Evolutionary conservation across 1,284 basidiomycete species (phyloP).

Genomic region (Sanghuangporus baumii): DNA sequence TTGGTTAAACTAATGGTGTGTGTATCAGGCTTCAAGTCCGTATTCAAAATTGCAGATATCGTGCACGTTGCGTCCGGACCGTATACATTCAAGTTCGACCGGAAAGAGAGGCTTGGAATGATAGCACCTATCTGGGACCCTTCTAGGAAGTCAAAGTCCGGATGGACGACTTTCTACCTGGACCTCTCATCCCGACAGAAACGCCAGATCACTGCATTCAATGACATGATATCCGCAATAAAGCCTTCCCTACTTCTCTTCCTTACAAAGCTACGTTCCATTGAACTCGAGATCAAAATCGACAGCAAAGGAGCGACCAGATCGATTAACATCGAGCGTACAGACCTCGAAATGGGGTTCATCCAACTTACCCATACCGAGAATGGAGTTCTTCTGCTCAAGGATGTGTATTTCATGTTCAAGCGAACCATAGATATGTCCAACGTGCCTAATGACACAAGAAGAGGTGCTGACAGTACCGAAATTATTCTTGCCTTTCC

Average conservation of each 20-base stretch:
- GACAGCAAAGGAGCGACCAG: neutral
- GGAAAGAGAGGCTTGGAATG: slow-evolving; percentile 21
- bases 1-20: neutral
- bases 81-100: slow-evolving; percentile 23
- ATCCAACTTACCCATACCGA: neutral
- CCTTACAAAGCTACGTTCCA: slow-evolving; percentile 20
- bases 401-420: neutral
- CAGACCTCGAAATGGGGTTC: neutral
- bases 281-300: slow-evolving; percentile 11
- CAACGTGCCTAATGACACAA: slow-evolving; percentile 10
- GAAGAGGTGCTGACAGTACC: slow-evolving; percentile 17
- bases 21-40: slow-evolving; percentile 24
- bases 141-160: neutral
- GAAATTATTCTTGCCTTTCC: slow-evolving; percentile 25
- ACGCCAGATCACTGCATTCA: neutral
- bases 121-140: slow-evolving; percentile 22
- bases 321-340: neutral
- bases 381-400: neutral
- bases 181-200: slow-evolving; percentile 15
- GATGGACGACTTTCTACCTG: slow-evolving; percentile 24
- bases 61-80: slow-evolving; percentile 21
- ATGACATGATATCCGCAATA: slow-evolving; percentile 18
- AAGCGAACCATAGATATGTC: neutral
- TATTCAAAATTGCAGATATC: slow-evolving; percentile 23
- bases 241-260: slow-evolving; percentile 23